Base-by-base conservation (phyloP, 129 eudicot species). In the Silybum marianum region DNA sequence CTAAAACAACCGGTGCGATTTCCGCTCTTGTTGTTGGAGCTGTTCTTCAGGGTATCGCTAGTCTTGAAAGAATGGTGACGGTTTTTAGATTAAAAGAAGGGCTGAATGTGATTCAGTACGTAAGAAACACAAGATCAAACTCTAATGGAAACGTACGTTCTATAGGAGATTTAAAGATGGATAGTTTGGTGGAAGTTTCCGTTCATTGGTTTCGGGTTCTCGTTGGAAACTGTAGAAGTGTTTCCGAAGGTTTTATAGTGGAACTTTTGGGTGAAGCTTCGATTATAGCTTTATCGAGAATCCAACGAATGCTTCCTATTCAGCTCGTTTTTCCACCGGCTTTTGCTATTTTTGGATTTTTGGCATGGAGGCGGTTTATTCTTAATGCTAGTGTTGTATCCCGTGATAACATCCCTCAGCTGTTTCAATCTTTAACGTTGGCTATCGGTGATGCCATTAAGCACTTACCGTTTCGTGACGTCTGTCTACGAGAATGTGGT, bases 171-270 rank as follows among this genome's bases (percentile, higher is more conserved):
- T 68, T 77, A 23, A 96, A 91, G 85, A 76, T 78, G 10, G 99
- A 96, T 65, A 93, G 62, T 76, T 12, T 77, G 84, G 92, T 90
- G 84, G 99, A 96, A 82, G 92, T 96, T 70, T 91, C 93, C 21
- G 88, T 86, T 72, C 97, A 91, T 81, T 96, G 99, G 99, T 96
- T 93, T 85, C 84, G 99, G 78, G 96, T 93, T 24, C 92, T 96
- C 75, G 93, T 96, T 8, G 99, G 99, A 51, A 96, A 96, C 80
- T 93, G 97, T 77, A 86, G 93, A 73, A 93, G 88, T 0, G 92
- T 96, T 75, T 90, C 89, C 46, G 99, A 96, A 80, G 98, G 99
- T 36, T 88, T 93, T 22, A 85, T 96, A 25, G 91, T 90, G 76
- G 93, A 91, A 38, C 98, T 96, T 79, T 82, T 96, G 24, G 99